A percentile compares a stretch with the other conserved stretches of the same genome.
These are phyloP conservation scores for Ganoderma leucocontextum DNA, from an alignment of 1,284 basidiomycete species.

Conservation along the genomic window DNA sequence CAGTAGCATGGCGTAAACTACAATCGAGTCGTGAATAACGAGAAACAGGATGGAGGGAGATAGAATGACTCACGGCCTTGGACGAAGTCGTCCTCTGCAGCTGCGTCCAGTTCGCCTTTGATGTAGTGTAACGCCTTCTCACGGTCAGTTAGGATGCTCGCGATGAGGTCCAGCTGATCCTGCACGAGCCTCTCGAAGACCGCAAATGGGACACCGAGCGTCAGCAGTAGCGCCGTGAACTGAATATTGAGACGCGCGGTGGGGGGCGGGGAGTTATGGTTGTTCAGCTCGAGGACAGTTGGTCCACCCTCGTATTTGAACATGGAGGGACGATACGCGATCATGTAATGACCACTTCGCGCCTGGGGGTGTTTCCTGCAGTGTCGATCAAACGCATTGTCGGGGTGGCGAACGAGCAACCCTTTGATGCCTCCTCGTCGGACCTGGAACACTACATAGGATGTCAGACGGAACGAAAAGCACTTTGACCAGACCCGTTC, in stretches of 20 bases:
- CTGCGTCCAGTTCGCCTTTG: conserved; percentile 34
- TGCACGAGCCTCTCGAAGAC: conserved; percentile 30
- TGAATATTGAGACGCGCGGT: conserved; percentile 32
- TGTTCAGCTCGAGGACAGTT: conserved; percentile 32
- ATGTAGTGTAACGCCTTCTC: conserved; percentile 31
- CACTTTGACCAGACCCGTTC: too few relatives aligned
- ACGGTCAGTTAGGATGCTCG: conserved; percentile 31
- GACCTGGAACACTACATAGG: conserved; percentile 33
- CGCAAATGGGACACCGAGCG: conserved; percentile 21
- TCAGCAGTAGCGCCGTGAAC: conserved; percentile 30
- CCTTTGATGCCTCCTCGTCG: conserved; percentile 36
- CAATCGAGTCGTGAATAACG: not conserved
- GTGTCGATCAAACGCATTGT: conserved; percentile 27
- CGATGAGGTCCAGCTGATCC: conserved; percentile 34
- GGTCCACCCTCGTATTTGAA: conserved; percentile 35
- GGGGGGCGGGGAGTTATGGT: conserved; percentile 24
- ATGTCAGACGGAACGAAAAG: not conserved
- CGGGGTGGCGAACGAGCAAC: conserved; percentile 34
- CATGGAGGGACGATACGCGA: conserved; percentile 36
- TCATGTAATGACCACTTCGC: conserved; percentile 1
- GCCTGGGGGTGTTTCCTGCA: not conserved
- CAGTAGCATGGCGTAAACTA: conserved; percentile 33
- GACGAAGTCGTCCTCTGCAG: conserved; percentile 21
- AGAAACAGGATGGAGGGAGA: not conserved
- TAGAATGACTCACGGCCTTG: conserved; percentile 29